phyloP scores from a whole-genome alignment of 1,284 basidiomycete genomes.

The Gymnopus androsaceus region DNA sequence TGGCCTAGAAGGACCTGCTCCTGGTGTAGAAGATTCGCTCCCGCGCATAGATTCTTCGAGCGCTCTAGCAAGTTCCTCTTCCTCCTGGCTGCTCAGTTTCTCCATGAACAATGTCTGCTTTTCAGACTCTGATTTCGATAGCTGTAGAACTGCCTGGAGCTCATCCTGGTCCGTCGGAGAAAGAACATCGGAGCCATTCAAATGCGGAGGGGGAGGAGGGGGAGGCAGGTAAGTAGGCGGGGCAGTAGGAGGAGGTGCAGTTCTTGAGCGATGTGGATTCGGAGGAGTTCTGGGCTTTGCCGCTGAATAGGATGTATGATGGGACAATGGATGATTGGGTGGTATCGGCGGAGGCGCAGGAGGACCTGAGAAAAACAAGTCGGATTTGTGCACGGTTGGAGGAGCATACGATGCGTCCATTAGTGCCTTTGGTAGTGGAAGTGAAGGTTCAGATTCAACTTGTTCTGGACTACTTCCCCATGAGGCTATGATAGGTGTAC shows the following conservation, averaged over 20 bases:
- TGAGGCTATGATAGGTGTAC: constrained; percentile 9
- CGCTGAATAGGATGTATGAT: constrained; percentile 15
- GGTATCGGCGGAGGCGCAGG: constrained; percentile 10
- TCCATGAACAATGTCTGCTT: constrained; percentile 38
- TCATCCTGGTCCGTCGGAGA: constrained; percentile 16
- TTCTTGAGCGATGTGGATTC: constrained; percentile 22
- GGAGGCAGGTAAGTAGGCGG: constrained; percentile 9
- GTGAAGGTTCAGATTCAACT: constrained; percentile 9
- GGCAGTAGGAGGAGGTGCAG: constrained; percentile 20
- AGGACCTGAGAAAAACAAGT: constrained; percentile 19
- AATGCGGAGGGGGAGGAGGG: constrained; percentile 11
- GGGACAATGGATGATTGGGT: constrained; percentile 13
- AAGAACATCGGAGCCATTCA: background rate
- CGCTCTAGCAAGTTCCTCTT: constrained; percentile 65
- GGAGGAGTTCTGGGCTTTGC: background rate
- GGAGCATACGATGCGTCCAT: constrained; percentile 9
- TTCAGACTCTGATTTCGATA: constrained; percentile 53
- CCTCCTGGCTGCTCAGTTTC: constrained; percentile 49
- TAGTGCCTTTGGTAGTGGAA: constrained; percentile 18
- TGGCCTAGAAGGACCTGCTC: constrained; percentile 17
- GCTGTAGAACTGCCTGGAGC: constrained; percentile 41
- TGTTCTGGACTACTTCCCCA: constrained; percentile 2
- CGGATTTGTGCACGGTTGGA: constrained; percentile 19
- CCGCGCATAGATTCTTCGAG: constrained; percentile 53
- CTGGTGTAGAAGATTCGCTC: constrained; percentile 19